Conservation (phyloP, 768 basidiomycete genomes). For the Suillus brevipes region DNA sequence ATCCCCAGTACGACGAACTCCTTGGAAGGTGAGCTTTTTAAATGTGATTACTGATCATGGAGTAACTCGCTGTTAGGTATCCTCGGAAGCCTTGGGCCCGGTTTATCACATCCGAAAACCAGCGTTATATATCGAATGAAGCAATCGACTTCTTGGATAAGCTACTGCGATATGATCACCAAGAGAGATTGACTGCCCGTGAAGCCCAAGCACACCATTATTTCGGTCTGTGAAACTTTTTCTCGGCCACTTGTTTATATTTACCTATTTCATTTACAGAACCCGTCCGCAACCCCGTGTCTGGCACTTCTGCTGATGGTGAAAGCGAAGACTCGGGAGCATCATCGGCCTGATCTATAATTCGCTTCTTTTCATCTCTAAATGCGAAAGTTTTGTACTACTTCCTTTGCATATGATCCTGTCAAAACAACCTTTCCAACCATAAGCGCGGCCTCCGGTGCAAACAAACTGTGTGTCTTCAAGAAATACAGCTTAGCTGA, state of each 20-base stretch:
- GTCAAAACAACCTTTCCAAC: slow-evolving; percentile 19
- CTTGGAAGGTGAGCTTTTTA: slow-evolving; percentile 64
- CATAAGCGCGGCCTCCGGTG: slow-evolving; percentile 1
- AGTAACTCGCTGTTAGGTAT: slow-evolving; percentile 51
- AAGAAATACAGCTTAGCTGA: not conserved
- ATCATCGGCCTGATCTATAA: slow-evolving; percentile 32
- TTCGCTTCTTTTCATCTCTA: slow-evolving; percentile 26
- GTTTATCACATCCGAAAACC: slow-evolving; percentile 94
- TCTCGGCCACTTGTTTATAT: slow-evolving; percentile 13
- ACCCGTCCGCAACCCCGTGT: slow-evolving; percentile 56
- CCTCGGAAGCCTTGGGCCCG: slow-evolving; percentile 93
- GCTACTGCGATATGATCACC: slow-evolving; percentile 94
- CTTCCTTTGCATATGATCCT: slow-evolving; percentile 32
- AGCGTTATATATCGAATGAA: slow-evolving; percentile 94
- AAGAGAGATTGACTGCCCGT: slow-evolving; percentile 91
- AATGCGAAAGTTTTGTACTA: slow-evolving; percentile 32
- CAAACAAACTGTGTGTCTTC: slow-evolving; percentile 22
- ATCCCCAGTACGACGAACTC: slow-evolving; percentile 94
- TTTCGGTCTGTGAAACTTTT: slow-evolving; percentile 59
- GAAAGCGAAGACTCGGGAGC: slow-evolving; percentile 56
- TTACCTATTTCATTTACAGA: slow-evolving; percentile 44
- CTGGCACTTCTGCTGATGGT: slow-evolving; percentile 49
- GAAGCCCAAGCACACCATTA: slow-evolving; percentile 94
- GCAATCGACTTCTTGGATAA: slow-evolving; percentile 96
- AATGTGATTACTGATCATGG: slow-evolving; percentile 12